Percentiles rank a stretch among this genome's conserved stretches.
Evolutionary conservation across 495 filamentous ascomycete species (phyloP).

Genomic region (Trypethelium eluteriae): DNA sequence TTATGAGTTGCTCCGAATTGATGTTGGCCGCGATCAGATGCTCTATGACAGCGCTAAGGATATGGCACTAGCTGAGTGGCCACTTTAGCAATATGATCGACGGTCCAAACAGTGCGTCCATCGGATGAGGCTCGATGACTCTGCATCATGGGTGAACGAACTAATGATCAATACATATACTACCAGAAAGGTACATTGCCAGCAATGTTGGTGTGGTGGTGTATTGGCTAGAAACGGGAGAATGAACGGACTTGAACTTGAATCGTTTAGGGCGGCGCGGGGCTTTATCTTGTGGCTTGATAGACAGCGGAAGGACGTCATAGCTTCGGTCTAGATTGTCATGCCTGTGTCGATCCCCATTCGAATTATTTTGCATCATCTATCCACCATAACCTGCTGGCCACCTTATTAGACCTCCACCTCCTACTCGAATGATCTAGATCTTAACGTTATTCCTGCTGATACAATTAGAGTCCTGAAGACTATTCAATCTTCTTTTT

Average conservation of each 20-base stretch:
- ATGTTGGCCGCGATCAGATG: too few relatives aligned
- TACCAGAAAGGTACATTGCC: not conserved
- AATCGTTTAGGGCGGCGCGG: not conserved
- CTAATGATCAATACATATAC: too few relatives aligned
- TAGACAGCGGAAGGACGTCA: conserved; percentile 7
- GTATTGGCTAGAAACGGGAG: not conserved
- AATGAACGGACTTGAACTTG: not conserved
- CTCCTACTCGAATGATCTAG: not conserved
- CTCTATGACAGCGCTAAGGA: too few relatives aligned
- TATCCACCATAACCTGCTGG: not conserved
- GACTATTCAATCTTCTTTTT: not conserved
- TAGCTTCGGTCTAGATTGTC: not conserved
- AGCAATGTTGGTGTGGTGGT: not conserved
- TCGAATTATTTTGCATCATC: conserved; percentile 9
- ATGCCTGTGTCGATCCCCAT: conserved; percentile 11
- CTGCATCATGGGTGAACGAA: too few relatives aligned
- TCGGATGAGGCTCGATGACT: not conserved
- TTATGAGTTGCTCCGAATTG: too few relatives aligned
- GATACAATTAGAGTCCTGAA: not conserved
- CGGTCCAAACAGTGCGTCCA: not conserved
- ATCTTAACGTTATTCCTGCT: too few relatives aligned
- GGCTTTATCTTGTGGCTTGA: conserved; percentile 10
- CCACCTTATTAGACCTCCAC: not conserved
- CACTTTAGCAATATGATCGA: not conserved
- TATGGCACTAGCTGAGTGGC: too few relatives aligned